Base-by-base conservation (phyloP, 1,139 yeast species). In the Yamadazyma dushanensis region DNA sequence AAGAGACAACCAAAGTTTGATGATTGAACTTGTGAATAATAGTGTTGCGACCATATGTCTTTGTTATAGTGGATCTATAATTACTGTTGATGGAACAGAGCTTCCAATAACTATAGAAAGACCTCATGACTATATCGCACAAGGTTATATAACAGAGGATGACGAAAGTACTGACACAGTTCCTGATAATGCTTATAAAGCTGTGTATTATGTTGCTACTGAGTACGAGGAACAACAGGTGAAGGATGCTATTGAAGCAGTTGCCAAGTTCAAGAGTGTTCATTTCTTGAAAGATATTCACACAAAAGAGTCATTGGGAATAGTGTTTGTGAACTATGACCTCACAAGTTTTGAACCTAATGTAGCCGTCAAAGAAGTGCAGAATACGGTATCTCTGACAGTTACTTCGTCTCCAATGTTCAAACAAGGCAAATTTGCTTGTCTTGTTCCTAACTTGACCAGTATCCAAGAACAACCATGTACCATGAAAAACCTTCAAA, bases 91-190 rank as follows among this genome's bases (percentile, higher is more conserved):
- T 14, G 56, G 47, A 2, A 39, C 45, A 3, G 44, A 42, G 5
- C 13, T 46, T 9, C 45, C 46, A 8, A 50, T 80, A 10, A 49
- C 44, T 2, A 51, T 81, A 3, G 45, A 56, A 8, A 67, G 95
- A 47, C 92, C 94, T 1, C 61, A 63, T n/a, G 83, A 79, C 41
- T 86, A 81, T 48, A 70, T 83, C 17, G 70, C 75, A 2, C 73
- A 64, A 44, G 41, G 47, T 5, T 45, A 39, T 7, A 53, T 53
- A 3, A 13, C 26, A 8, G 38, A 32, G n/a, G 27, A 37, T 2
- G 25, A 24, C 10, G 62, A 56, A 9, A 45, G 40, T 3, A 45
- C 40, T 3, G 25, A 22, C 11, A 5, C 29, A 8, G 66, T 68
- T 0, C 35, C 49, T 6, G 76, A 69, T 39, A 61, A 56, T 35